Conservation (phyloP, 768 basidiomycete genomes). For the Clitopilus hobsonii region DNA sequence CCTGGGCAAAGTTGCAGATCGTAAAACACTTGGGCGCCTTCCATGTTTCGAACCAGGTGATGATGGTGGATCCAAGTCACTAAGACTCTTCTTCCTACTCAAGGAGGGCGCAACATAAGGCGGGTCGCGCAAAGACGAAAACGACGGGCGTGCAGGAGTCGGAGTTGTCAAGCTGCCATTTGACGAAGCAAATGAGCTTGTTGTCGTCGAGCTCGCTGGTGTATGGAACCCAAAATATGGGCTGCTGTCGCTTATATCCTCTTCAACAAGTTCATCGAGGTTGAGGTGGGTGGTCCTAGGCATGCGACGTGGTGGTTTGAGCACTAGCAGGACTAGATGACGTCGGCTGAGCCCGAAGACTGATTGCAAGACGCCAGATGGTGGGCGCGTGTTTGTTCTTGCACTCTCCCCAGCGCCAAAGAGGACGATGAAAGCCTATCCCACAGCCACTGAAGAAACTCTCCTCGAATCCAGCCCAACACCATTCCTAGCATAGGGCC, state of each 20-base stretch:
- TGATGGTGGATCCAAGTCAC: slow-evolving; percentile 18
- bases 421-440: no score
- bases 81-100: slow-evolving; percentile 15
- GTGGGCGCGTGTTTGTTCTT: background rate
- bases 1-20: slow-evolving; percentile 44
- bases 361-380: background rate
- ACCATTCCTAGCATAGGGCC: no score
- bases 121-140: slow-evolving; percentile 10
- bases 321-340: background rate
- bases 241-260: slow-evolving; percentile 22
- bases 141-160: slow-evolving; percentile 12
- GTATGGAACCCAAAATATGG: slow-evolving; percentile 19
- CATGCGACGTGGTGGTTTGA: slow-evolving; percentile 9
- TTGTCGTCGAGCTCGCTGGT: slow-evolving; percentile 12
- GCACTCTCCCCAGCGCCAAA: no score
- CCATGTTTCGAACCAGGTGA: slow-evolving; percentile 14
- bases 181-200: slow-evolving; percentile 17
- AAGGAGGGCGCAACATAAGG: slow-evolving; percentile 10
- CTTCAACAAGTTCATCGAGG: slow-evolving; percentile 16
- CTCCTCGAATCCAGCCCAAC: no score
- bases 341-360: background rate
- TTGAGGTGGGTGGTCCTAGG: slow-evolving; percentile 11
- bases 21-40: slow-evolving; percentile 22
- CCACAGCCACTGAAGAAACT: no score
- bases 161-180: slow-evolving; percentile 14